phyloP scores from a whole-genome alignment of 768 basidiomycete genomes.

The Podaxis carcinomalis region DNA sequence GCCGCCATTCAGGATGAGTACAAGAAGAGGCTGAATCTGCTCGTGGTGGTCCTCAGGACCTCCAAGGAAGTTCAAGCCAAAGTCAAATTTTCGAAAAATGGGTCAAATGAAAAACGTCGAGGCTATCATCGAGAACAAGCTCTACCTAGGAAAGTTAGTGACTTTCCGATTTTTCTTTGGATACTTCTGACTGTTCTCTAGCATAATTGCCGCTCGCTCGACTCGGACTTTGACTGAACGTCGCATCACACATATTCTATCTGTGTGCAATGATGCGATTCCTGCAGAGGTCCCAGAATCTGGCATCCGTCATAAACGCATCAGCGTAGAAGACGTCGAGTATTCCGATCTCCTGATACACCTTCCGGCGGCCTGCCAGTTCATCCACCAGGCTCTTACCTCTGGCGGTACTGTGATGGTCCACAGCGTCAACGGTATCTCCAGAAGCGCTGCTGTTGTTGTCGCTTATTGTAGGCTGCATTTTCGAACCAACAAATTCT shows the following conservation, averaged over 20 bases:
- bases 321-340: constrained; percentile 66
- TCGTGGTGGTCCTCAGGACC: constrained; percentile 10
- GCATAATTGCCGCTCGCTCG: constrained; percentile 67
- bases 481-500: neutral
- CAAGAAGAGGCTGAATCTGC: constrained; percentile 8
- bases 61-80: constrained; percentile 14
- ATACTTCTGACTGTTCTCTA: constrained; percentile 24
- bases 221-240: constrained; percentile 69
- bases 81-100: constrained; percentile 30
- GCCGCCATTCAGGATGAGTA: constrained; percentile 6
- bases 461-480: constrained; percentile 66
- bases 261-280: constrained; percentile 69
- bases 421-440: constrained; percentile 63
- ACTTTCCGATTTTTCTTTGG: constrained; percentile 16
- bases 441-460: constrained; percentile 65
- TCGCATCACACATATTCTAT: constrained; percentile 75
- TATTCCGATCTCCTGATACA: constrained; percentile 66
- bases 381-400: constrained; percentile 58
- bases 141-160: constrained; percentile 75
- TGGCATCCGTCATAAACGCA: constrained; percentile 65
- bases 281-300: constrained; percentile 69
- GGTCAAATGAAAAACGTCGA: constrained; percentile 62
- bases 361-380: constrained; percentile 60
- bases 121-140: constrained; percentile 56
- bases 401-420: constrained; percentile 61